Base-by-base conservation (phyloP, 1,139 yeast genomes). In the Wickerhamomyces sp. region DNA sequence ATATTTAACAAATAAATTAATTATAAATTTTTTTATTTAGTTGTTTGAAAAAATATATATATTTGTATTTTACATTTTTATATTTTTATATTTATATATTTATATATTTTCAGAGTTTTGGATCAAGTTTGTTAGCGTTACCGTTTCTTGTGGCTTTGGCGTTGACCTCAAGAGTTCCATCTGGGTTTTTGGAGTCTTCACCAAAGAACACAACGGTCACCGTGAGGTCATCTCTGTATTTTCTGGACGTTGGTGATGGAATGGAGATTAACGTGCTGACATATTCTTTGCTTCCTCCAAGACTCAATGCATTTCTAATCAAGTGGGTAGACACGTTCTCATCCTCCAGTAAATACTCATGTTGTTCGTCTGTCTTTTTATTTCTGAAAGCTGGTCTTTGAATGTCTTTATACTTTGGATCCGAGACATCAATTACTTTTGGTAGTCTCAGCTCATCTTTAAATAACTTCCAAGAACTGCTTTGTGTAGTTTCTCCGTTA, bases 121-220 rank as follows among this genome's bases (percentile, higher is more conserved):
- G 36, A 18, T 45, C 45, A 19, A 48, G 46, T 26, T 41, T 43
- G n/a, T n/a, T n/a, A n/a, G n/a, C n/a, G n/a, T 37, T 42, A 17
- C 37, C 42, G 1, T 21, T 21, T 10, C 10, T 21, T 10, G 24
- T 21, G 7, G 24, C 24, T 21, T 7, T 7, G 9, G 10, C 9
- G 24, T 21, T 21, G 9, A 21, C 24, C 24, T 21, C 24, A 10
- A 21, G 24, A 3, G 54, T 51, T 5, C 51, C 55, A 20, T 42
- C 42, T 9, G 35, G 24, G 35, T 51, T 49, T 2, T 65, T 64
- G 15, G 63, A 66, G 8, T 63, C 60, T 36, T 68, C 75, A 9
- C 94, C 95, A 59, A 92, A 92, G 63, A 92, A 92, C 4, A 90
- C 89, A 20, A 92, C 98, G 3, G 97, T 89, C 9, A 90, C 97